A percentile compares a stretch with the other conserved stretches of the same genome.
Evolutionary conservation across 805 yeast species (phyloP).

Genomic region (Torulaspora quercuum): DNA sequence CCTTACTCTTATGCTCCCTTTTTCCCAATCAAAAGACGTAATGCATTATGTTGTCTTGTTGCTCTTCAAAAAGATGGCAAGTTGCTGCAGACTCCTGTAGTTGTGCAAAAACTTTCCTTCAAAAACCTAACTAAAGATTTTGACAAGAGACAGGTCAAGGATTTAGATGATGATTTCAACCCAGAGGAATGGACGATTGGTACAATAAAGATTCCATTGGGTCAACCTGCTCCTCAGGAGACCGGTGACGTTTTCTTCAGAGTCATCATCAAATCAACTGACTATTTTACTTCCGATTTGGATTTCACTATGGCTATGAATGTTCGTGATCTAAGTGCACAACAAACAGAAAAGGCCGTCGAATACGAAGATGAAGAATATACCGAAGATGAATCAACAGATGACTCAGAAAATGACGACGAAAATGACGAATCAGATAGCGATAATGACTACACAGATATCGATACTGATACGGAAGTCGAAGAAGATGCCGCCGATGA

Average conservation of each 20-base stretch:
- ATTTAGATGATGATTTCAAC: slow-evolving; percentile 37
- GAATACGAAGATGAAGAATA: slow-evolving; percentile 57
- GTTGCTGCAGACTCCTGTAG: slow-evolving; percentile 61
- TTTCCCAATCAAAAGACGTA: slow-evolving; percentile 57
- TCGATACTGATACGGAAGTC: slow-evolving; percentile 38
- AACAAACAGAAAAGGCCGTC: slow-evolving; percentile 34
- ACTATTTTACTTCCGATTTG: slow-evolving; percentile 79
- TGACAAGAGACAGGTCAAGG: slow-evolving; percentile 31
- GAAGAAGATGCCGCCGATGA: slow-evolving; percentile 28
- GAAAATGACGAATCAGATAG: slow-evolving; percentile 50
- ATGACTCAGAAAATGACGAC: slow-evolving; percentile 62
- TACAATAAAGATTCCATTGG: slow-evolving; percentile 70
- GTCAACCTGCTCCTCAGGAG: slow-evolving; percentile 73
- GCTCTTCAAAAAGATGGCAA: slow-evolving; percentile 74
- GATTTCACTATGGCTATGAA: slow-evolving; percentile 66
- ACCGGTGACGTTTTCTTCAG: slow-evolving; percentile 66
- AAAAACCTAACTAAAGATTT: slow-evolving; percentile 30
- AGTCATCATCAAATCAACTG: slow-evolving; percentile 63
- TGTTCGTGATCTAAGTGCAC: slow-evolving; percentile 56
- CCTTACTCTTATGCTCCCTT: slow-evolving; percentile 69
- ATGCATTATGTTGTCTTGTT: slow-evolving; percentile 66
- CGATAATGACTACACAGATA: slow-evolving; percentile 36
- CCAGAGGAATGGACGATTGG: slow-evolving; percentile 50
- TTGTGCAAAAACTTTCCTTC: slow-evolving; percentile 29
- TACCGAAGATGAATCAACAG: slow-evolving; percentile 42